Base-by-base conservation (phyloP, 768 basidiomycete species). In the Naematelia encephala region DNA sequence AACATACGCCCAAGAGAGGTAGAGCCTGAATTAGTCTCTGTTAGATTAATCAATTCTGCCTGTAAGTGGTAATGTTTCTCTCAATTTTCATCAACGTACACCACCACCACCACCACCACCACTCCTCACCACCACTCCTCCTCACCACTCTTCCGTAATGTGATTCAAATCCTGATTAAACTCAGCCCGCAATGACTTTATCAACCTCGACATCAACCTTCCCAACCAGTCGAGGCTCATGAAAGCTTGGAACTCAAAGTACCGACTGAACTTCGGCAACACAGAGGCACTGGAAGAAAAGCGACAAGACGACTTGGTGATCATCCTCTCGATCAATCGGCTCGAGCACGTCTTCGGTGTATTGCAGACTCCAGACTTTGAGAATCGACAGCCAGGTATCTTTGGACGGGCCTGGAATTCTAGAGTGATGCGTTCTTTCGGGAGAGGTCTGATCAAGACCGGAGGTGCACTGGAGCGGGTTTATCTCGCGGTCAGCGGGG, bases 321-420 rank as follows among this genome's bases (percentile, higher is more conserved):
- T 39, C 34, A 16, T 39, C 34, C 34, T 39, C 34, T 39, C 34
- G 34, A 8, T 51, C 8, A 29, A 49, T 26, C 19, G 56, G 28
- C 28, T 57, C 48, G 48, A 51, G 49, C 47, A 52, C 27, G 43
- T 59, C 23, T 59, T 59, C 47, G 50, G 54, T 23, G 51, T 26
- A 22, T 27, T 56, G 1, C 11, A 52, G n/a, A 16, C 34, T 8
- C 34, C 34, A 16, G 34, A 39, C 16, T 39, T 8, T 16, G 16
- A 39, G 34, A 39, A 39, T n/a, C n/a, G n/a, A n/a, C n/a, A n/a
- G n/a, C n/a, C n/a, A n/a, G n/a, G n/a, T n/a, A 39, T 8, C 34
- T 16, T 16, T 39, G 34, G 34, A 39, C 34, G 34, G 34, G 34
- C 34, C 34, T 39, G 34, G 34, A 39, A 39, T 39, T 39, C 16